Evolutionary conservation across 23 red algal species (phyloP), one percentile per base, ranked within the genome.

Genomic region (Agarophyton chilense): DNA sequence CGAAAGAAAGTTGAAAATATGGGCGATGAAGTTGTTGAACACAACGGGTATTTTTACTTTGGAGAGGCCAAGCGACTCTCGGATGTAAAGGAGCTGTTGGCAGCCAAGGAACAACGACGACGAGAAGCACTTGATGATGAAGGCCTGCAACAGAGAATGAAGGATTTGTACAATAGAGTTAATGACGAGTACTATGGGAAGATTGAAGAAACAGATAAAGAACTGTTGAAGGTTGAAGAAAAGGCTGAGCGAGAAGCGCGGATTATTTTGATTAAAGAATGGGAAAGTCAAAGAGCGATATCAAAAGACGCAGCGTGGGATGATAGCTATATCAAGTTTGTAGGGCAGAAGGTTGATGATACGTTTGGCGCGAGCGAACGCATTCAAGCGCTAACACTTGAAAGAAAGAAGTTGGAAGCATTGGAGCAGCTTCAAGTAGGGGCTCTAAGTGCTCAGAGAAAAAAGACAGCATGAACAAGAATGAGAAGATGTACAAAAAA

Each of bases 21-120:
- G 50, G 73, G 57, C 46, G 71, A 43, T 5, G 24, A 7, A 2
- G 85, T 78, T 11, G 53, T 89, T 17, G 71, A 89, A 65, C 85
- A 89, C 52, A 77, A 79, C 43, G 85, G 85, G 18, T 89, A 89
- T 52, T 77, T 89, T 31, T 89, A 89, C 31, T 89, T 89, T 64
- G 85, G 85, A 46, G 85, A 52, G 26, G 85, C 85, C 10, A 60
- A 67, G 19, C 45, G 71, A 18, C 52, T 89, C 39, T 71, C 85
- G 10, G 85, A 71, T 18, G 85, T 89, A 0, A 33, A 89, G 26
- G 72, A 89, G 43, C 38, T 89, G 32, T 42, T 89, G 24, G 60
- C 47, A 39, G 22, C 58, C n/a, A 70, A 57, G 39, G 64, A 71
- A 35, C 51, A 72, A 41, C 12, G 43, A 49, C 71, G 57, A n/a